A percentile compares a stretch with the other conserved stretches of the same genome.
Evolutionary conservation across 2,329 filamentous ascomycete species (phyloP).

Genomic region (Exophiala dermatitidis): DNA sequence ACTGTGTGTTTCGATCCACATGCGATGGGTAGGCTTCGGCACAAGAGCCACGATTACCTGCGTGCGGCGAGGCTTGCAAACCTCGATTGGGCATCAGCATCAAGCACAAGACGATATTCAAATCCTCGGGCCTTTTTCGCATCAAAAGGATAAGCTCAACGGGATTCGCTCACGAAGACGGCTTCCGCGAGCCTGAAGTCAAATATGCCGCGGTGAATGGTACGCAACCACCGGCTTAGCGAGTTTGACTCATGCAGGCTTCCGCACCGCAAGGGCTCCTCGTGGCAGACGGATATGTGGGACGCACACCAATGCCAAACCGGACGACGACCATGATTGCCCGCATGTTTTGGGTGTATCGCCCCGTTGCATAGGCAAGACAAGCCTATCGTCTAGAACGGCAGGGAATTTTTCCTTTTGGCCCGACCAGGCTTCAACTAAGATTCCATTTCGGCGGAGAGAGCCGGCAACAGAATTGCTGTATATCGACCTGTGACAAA

Average conservation of each 20-base stretch:
- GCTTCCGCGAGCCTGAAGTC: conserved; percentile 21
- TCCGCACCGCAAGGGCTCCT: conserved; percentile 20
- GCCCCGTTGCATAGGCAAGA: conserved; percentile 17
- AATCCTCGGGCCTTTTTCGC: conserved; percentile 16
- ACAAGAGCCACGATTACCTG: conserved; percentile 5
- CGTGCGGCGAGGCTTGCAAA: conserved; percentile 4
- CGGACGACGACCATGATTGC: conserved; percentile 18
- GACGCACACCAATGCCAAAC: conserved; percentile 17
- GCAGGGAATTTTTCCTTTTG: conserved; percentile 3
- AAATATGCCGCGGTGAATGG: conserved; percentile 18
- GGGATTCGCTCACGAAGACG: conserved; percentile 14
- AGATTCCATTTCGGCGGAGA: conserved; percentile 9
- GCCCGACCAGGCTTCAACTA: conserved; percentile 8
- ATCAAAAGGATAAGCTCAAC: conserved; percentile 8
- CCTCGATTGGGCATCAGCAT: conserved; percentile 18
- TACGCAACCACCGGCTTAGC: conserved; percentile 18
- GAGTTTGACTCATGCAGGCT: conserved; percentile 22
- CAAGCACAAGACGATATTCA: conserved; percentile 16
- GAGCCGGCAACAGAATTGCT: neutral
- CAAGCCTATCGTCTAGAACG: conserved; percentile 9
- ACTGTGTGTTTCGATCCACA: conserved; percentile 13
- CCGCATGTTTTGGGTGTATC: conserved; percentile 17
- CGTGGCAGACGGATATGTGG: conserved; percentile 20
- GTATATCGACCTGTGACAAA: too few species aligned
- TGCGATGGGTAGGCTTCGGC: conserved; percentile 1